A percentile compares a stretch with the other conserved stretches of the same genome.
Evolutionary conservation across 1,284 basidiomycete genomes (phyloP).

Genomic region (Peniophora sp.): DNA sequence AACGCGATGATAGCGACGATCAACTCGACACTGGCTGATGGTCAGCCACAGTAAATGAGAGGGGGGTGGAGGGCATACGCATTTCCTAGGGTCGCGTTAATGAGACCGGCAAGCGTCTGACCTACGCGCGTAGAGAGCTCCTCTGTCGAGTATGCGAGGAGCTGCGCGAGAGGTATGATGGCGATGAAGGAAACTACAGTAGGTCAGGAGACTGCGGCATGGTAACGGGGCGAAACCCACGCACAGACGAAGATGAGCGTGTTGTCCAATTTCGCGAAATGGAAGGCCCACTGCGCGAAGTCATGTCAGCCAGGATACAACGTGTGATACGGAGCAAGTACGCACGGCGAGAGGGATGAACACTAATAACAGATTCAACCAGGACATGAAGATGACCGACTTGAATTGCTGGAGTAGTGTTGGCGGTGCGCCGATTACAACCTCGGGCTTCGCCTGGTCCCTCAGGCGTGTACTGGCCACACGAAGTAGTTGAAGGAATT

Average conservation of each 20-base stretch:
- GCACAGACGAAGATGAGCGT: conserved; percentile 67
- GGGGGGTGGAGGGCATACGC: conserved; percentile 32
- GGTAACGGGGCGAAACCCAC: conserved; percentile 20
- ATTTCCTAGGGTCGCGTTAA: conserved; percentile 84
- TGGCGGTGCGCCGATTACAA: conserved; percentile 32
- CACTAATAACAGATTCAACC: conserved; percentile 57
- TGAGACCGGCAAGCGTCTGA: conserved; percentile 77
- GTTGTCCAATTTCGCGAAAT: conserved; percentile 49
- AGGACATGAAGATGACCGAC: conserved; percentile 44
- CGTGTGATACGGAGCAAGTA: conserved; percentile 4
- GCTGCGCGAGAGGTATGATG: conserved; percentile 69
- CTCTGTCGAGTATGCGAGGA: conserved; percentile 84
- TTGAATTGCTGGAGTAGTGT: conserved; percentile 32
- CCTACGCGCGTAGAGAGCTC: conserved; percentile 78
- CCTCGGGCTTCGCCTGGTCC: conserved; percentile 9
- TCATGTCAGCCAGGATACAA: neutral
- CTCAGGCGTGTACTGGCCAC: too few species aligned
- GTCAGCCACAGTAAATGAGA: neutral
- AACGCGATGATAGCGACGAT: conserved; percentile 82
- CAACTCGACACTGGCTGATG: conserved; percentile 56
- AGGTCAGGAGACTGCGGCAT: neutral
- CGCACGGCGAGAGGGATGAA: conserved; percentile 67
- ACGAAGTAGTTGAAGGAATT: too few species aligned
- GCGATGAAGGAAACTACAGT: conserved; percentile 63
- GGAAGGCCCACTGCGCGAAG: conserved; percentile 56